Evolutionary conservation across 768 basidiomycete species (phyloP).

Genomic region (Tulasnella sp.): DNA sequence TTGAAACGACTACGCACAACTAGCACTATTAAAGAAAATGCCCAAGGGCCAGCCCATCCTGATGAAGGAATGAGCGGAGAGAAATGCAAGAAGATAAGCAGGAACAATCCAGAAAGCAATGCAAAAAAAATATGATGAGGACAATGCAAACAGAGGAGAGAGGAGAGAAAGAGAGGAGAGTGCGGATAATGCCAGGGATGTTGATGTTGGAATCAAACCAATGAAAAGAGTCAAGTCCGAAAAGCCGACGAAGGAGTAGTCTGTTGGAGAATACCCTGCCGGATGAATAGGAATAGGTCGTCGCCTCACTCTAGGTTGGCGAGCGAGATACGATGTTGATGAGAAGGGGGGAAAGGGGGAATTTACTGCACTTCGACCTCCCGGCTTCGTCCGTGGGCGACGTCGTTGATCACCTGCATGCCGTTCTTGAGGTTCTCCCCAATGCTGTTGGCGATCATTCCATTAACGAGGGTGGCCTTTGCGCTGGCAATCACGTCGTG

Average conservation of each 20-base stretch:
- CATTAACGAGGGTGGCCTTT: neutral
- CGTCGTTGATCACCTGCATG: constrained; percentile 12
- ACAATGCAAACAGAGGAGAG: neutral
- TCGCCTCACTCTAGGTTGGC: no score
- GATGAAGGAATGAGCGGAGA: neutral
- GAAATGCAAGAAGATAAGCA: neutral
- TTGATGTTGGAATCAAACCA: constrained; percentile 9
- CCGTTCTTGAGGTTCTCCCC: neutral
- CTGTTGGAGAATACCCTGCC: constrained; percentile 12
- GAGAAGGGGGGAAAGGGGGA: neutral
- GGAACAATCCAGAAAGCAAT: neutral
- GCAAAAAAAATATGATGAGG: neutral
- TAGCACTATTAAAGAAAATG: neutral
- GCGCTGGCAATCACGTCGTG: constrained; percentile 1
- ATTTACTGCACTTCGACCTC: constrained; percentile 10
- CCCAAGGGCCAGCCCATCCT: neutral
- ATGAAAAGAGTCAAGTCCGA: neutral
- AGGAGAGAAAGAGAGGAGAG: neutral
- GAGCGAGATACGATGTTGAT: neutral
- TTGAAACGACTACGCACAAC: neutral
- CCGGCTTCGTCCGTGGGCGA: neutral
- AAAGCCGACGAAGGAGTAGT: neutral
- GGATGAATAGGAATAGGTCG: neutral
- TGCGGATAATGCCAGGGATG: neutral
- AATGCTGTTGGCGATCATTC: neutral